Base-by-base conservation (phyloP, 2,329 filamentous ascomycete genomes). In the Trichoderma sp. region DNA sequence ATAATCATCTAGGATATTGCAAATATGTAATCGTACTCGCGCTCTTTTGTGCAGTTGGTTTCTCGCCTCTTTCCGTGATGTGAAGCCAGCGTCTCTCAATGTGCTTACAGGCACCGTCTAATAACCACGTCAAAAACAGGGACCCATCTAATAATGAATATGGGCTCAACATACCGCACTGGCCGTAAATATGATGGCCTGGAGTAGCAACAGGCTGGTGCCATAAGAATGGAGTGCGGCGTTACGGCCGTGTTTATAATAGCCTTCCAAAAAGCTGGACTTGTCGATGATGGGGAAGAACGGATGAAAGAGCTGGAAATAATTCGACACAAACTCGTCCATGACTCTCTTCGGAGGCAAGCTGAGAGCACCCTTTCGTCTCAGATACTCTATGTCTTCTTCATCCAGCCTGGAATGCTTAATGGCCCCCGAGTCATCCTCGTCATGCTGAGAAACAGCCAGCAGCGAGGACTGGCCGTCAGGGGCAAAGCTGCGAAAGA, bases 201-300 rank as follows among this genome's bases (percentile, higher is more conserved):
- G 68, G 8, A 70, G 62, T 4, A 70, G 56, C 14, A 70, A n/a
- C 8, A 70, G 6, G 21, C 68, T 70, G 6, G 29, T 47, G 3
- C 68, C 68, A 6, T 40, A 31, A 2, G 60, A 19, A 21, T 19
- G 35, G 35, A 53, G 21, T 7, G 37, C 59, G n/a, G 16, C 61
- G 24, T 37, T 24, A 16, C 59, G 61, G 40, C 72, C 35, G 11
- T 52, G 58, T 37, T 47, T 40, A 33, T 64, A 53, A 47, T 73
- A 73, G 4, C 43, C 33, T 1, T 40, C 57, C 16, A 73, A 61
- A 52, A 73, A 73, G 24, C 33, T 49, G 13, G 61, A 52, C 43
- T 70, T 71, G 33, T 73, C 71, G 24, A 73, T 56, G 29, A 73
- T 68, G 6, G 72, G 72, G 49, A 73, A 73, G 66, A 73, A 73